Evolutionary conservation across 352 stramenopile genomes (phyloP).

Genomic region (Pythium chondricola): DNA sequence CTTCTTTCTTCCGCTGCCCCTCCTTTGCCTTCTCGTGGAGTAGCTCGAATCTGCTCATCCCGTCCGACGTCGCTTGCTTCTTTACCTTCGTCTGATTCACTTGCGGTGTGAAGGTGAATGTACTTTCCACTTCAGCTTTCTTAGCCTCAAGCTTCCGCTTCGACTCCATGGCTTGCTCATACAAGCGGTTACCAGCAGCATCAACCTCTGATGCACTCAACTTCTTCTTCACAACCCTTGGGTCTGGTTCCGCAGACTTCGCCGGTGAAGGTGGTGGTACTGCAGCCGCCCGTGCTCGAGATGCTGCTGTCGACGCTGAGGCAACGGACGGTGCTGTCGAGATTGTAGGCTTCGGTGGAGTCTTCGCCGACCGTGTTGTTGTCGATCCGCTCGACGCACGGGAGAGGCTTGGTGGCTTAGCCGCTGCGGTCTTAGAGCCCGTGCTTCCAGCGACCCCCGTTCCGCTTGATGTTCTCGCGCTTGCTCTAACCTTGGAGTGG

Average conservation of each 20-base stretch:
- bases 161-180: conserved; percentile 50
- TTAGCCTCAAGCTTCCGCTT: conserved; percentile 50
- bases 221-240: conserved; percentile 34
- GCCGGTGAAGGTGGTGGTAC: conserved; percentile 17
- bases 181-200: conserved; percentile 51
- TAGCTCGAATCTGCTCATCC: conserved; percentile 31
- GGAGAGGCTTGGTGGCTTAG: too few relatives aligned
- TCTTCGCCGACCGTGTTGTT: too few relatives aligned
- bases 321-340: too few relatives aligned
- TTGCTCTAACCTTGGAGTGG: too few relatives aligned
- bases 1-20: conserved; percentile 41
- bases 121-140: conserved; percentile 43
- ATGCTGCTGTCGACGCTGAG: not conserved
- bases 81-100: conserved; percentile 44
- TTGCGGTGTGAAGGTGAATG: conserved; percentile 51
- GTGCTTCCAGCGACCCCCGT: too few relatives aligned
- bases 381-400: too few relatives aligned
- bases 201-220: conserved; percentile 45
- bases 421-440: too few relatives aligned
- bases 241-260: conserved; percentile 14
- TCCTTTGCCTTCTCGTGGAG: conserved; percentile 58
- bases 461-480: too few relatives aligned
- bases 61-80: conserved; percentile 28
- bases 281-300: not conserved
- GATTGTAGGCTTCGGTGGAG: too few relatives aligned